Percentiles rank a stretch among this genome's conserved stretches.
phyloP scores from a whole-genome alignment of 1,284 basidiomycete genomes.

The Ceratobasidium sp. region DNA sequence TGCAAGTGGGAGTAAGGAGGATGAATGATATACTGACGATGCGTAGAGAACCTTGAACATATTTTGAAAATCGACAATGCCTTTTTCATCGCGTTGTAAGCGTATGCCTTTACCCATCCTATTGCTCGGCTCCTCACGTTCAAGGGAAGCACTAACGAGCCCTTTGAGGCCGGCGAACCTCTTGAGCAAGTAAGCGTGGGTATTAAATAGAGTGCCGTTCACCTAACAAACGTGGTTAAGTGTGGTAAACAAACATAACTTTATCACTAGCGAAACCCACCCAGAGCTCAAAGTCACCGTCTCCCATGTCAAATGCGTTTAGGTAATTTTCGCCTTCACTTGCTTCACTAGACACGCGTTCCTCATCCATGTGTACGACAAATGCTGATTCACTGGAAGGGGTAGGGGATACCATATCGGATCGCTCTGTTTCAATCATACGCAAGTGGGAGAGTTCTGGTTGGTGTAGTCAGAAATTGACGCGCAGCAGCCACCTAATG shows the following conservation, averaged over 20 bases:
- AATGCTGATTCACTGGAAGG: too few species aligned
- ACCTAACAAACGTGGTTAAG: not conserved
- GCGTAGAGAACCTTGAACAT: slow-evolving; percentile 9
- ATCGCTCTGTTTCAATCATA: too few species aligned
- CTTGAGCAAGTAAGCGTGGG: not conserved
- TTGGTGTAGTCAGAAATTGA: too few species aligned
- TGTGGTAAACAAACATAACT: not conserved
- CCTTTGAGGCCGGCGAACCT: not conserved
- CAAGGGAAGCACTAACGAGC: not conserved
- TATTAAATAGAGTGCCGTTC: not conserved
- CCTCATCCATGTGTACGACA: too few species aligned
- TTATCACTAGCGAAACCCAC: not conserved
- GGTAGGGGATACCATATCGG: too few species aligned
- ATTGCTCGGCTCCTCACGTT: too few species aligned
- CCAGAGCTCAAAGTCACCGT: slow-evolving; percentile 1
- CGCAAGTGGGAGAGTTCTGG: too few species aligned
- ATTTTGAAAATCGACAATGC: not conserved
- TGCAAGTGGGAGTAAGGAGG: not conserved
- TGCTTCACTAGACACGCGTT: too few species aligned
- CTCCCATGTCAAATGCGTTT: not conserved
- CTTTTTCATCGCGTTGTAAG: not conserved
- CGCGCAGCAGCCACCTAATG: too few species aligned
- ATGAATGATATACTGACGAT: not conserved
- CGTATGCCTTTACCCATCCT: not conserved
- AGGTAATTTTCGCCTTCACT: too few species aligned